Evolutionary conservation across 257 asterid genomes (phyloP).

Genomic region (Cruciata laevipes): DNA sequence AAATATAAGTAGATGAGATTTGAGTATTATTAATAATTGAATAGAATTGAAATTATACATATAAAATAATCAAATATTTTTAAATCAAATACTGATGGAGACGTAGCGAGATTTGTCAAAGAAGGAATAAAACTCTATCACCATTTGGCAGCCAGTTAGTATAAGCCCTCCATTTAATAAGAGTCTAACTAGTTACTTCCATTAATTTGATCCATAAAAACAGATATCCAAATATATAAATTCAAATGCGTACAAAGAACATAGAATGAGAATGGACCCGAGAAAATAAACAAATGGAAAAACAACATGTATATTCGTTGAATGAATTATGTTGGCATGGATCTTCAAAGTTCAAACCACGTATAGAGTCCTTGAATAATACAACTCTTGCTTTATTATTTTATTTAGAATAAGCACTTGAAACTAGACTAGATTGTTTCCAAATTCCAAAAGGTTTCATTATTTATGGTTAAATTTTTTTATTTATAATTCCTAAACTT

Average conservation of each 20-base stretch:
- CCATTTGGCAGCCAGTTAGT: conserved; percentile 3
- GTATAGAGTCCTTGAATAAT: neutral
- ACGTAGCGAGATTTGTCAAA: neutral
- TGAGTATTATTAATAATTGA: too few relatives aligned
- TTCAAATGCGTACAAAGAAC: neutral
- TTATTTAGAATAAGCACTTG: too few relatives aligned
- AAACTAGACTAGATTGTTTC: too few relatives aligned
- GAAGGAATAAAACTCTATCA: neutral
- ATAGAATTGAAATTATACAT: too few relatives aligned
- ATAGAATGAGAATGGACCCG: neutral
- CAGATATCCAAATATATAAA: neutral
- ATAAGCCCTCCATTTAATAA: neutral
- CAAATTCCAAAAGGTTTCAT: too few relatives aligned
- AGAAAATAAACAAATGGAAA: neutral
- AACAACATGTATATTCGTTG: neutral
- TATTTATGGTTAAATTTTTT: too few relatives aligned
- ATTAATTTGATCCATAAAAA: neutral
- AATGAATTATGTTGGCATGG: neutral
- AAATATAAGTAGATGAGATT: too few relatives aligned
- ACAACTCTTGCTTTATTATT: neutral
- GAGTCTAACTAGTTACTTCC: conserved; percentile 2
- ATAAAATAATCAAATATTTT: too few relatives aligned
- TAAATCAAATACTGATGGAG: neutral
- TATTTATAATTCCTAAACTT: too few relatives aligned
- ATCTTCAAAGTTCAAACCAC: neutral